Base-by-base conservation (phyloP, 2,329 filamentous ascomycete species). In the Rhynchosporium graminicola region DNA sequence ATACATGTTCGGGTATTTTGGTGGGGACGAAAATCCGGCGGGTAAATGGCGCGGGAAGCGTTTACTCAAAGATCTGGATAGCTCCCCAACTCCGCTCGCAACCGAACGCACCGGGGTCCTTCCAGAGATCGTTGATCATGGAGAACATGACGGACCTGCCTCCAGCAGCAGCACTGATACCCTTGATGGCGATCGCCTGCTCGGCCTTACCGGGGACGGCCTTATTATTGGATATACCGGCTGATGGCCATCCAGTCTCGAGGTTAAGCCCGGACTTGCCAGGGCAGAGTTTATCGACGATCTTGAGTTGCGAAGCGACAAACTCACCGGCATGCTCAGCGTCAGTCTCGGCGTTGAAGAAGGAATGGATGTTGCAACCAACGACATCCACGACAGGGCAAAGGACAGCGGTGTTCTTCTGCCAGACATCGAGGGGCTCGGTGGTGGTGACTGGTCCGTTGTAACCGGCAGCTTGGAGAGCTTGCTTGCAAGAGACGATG, bases 361-460 rank as follows among this genome's bases (percentile, higher is more conserved):
- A 97, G 70, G 93, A 87, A 81, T 98, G 93, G 73, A 96, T 87
- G 83, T 97, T 97, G 77, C 86, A 87, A 77, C 88, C 90, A 43
- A 91, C 83, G 65, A 96, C 80, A 74, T 97, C 92, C 63, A 97
- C 82, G 71, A 82, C 83, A 42, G 73, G 71, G 83, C 94, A 97
- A 66, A 97, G 83, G 55, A 77, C 77, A 38, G 74, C 71, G 61
- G 82, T 83, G 67, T 88, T 81, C 58, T 79, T 69, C 78, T 91
- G 80, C 86, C 92, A 92, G 75, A 89, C 82, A 77, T 88, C 84
- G 71, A 96, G 84, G 60, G 93, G 88, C 81, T 98, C 94, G 67
- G 93, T 89, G 71, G 92, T 96, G 75, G 92, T 96, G 80, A 88
- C 84, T 52, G 84, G 83, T 57, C 89, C 90, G 36, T 76, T 82